Base-by-base conservation (phyloP, 2,329 filamentous ascomycete genomes). In the Fusarium napiforme region DNA sequence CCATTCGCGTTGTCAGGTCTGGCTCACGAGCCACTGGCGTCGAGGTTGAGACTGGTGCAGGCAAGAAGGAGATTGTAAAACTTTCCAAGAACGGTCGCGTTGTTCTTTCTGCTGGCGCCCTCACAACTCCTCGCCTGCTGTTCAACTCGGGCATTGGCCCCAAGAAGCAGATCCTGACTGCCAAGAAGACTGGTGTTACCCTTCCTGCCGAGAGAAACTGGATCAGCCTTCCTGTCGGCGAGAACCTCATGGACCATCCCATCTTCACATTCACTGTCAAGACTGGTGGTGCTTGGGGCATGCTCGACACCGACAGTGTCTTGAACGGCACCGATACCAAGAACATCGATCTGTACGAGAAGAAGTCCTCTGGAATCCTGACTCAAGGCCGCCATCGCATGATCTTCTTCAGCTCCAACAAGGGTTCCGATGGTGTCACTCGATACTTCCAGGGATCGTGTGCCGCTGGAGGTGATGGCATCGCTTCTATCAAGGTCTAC, bases 371-470 rank as follows among this genome's bases (percentile, higher is more conserved):
- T 34, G 90, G 90, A 32, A 89, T 92, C 47, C 84, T 92, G 19
- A 85, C 90, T 2, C 89, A 91, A 78, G 89, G 90, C 32, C 89
- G 90, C 4, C 90, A 91, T 30, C 89, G 89, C 1, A 87, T 90
- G 87, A 79, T 91, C 26, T 78, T 79, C 72, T 81, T 80, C 53
- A 89, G 91, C 70, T 86, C 90, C 69, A 86, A 91, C 76, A 82
- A 79, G 37, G 86, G 86, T 32, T 80, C 81, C 5, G 91, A 93
- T 73, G 89, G 89, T 32, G 87, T 90, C 62, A 86, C 87, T 14
- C 86, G 91, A 52, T 88, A 91, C 75, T 83, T 92, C 23, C 91
- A 93, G 78, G 93, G 89, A 85, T 92, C 90, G 15, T 87, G 90
- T 47, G 87, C 91, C 72, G 89, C 92, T 32, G 90, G 92, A 71